phyloP scores from a whole-genome alignment of 2,329 filamentous ascomycete genomes.

The Zasmidium citrigriseum region DNA sequence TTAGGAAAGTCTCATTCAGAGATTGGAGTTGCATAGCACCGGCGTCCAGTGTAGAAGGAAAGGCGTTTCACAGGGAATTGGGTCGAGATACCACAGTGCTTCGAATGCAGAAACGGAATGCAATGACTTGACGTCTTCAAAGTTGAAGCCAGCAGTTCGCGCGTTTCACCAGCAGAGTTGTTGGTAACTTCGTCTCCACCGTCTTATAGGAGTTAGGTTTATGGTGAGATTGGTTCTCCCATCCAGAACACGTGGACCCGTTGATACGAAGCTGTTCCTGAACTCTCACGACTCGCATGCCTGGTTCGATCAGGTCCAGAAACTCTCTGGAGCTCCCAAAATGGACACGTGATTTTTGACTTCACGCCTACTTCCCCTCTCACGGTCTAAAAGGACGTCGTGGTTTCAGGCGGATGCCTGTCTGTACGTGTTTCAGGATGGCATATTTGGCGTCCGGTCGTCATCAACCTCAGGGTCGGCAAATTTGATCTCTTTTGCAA shows the following conservation, averaged over 20 bases:
- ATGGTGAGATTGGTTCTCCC: neutral
- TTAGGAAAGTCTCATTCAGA: constrained; percentile 13
- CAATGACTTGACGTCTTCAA: too few species aligned
- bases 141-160: too few species aligned
- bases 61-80: constrained; percentile 1
- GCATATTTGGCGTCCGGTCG: neutral
- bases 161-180: neutral
- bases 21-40: constrained; percentile 7
- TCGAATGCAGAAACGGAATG: neutral
- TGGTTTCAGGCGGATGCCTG: neutral
- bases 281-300: neutral
- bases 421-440: neutral
- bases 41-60: constrained; percentile 8
- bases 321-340: neutral
- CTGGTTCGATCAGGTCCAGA: neutral
- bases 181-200: too few species aligned
- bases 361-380: neutral
- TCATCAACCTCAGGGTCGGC: neutral
- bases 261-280: neutral
- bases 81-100: constrained; percentile 2
- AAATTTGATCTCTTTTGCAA: too few species aligned
- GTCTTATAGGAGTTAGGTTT: neutral
- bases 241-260: neutral
- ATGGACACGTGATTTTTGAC: neutral
- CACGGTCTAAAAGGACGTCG: neutral